Evolutionary conservation across 495 filamentous ascomycete genomes (phyloP), one percentile per base, ranked within the genome.

Genomic region (Elasticomyces elasticus): DNA sequence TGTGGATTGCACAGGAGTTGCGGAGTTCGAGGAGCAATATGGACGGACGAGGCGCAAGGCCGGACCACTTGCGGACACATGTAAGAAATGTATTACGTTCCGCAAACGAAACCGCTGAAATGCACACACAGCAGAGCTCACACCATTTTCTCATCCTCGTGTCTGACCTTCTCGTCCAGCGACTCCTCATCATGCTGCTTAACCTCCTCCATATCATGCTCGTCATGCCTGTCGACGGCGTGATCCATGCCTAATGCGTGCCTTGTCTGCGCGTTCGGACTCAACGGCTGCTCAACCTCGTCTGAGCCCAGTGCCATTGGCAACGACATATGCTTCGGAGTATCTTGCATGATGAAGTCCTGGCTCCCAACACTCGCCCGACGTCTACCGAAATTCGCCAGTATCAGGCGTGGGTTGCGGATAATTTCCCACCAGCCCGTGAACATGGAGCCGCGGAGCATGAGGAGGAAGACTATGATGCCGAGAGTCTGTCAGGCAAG

Each of bases 371-470:
- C 22, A 22, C 51, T 54, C 11, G 40, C 15, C 26, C 51, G n/a
- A 11, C 51, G 51, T 5, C 7, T 15, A 12, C 22, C 10, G 40
- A 54, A 47, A 2, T 42, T 13, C 15, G 7, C n/a, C 6, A 52
- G 35, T 10, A 52, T 10, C 37, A 45, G 43, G 46, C 31, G 49
- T 10, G 54, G 53, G 47, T 49, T 23, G 13, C 25, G 33, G 41
- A 69, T 28, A 42, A 69, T 47, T 28, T 62, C 55, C 17, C 31
- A 56, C 68, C 67, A 71, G 51, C 64, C 66, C n/a, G 10, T 33
- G 42, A 71, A 37, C 60, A 71, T 66, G 40, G 67, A 66, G 12
- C n/a, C 2, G 33, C 68, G 68, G 54, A 60, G 53, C 53, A 69
- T 63, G 33, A 71, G 60, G 51, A 67, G 42, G 59, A 69, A 65